Percentiles rank a stretch among this genome's conserved stretches.
Evolutionary conservation across 306 rosid genomes (phyloP).

Genomic region (Vigna reflexopilosa): DNA sequence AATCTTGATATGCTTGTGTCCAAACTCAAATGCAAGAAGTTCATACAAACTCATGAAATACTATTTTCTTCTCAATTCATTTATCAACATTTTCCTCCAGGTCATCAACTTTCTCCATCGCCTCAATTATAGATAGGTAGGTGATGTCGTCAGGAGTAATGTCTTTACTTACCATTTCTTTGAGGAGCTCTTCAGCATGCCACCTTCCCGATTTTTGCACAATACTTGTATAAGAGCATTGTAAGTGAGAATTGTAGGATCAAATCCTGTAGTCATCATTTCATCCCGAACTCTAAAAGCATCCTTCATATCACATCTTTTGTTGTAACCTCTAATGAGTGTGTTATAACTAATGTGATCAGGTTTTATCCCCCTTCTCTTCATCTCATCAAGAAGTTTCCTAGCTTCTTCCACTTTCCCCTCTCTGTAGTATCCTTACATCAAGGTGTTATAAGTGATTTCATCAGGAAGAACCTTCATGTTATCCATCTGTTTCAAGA

Average conservation of each 20-base stretch:
- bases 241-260: slow-evolving; percentile 90
- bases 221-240: slow-evolving; percentile 84
- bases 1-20: slow-evolving; percentile 16
- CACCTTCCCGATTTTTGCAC: slow-evolving; percentile 73
- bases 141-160: slow-evolving; percentile 83
- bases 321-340: slow-evolving; percentile 85
- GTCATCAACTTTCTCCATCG: slow-evolving; percentile 52
- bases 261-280: slow-evolving; percentile 75
- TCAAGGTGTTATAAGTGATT: slow-evolving; percentile 84
- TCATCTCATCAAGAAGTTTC: slow-evolving; percentile 76
- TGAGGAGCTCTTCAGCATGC: slow-evolving; percentile 85
- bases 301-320: slow-evolving; percentile 74
- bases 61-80: slow-evolving; percentile 47
- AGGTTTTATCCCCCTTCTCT: slow-evolving; percentile 82
- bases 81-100: slow-evolving; percentile 46
- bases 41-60: slow-evolving; percentile 17
- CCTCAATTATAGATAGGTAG: slow-evolving; percentile 69
- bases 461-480: slow-evolving; percentile 75
- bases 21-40: slow-evolving; percentile 24
- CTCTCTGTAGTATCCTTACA: slow-evolving; percentile 82
- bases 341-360: slow-evolving; percentile 86
- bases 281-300: slow-evolving; percentile 82
- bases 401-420: slow-evolving; percentile 93
- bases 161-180: slow-evolving; percentile 80
- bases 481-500: slow-evolving; percentile 77